Evolutionary conservation across 441 rosid species (phyloP).

Genomic region (Hura crepitans): DNA sequence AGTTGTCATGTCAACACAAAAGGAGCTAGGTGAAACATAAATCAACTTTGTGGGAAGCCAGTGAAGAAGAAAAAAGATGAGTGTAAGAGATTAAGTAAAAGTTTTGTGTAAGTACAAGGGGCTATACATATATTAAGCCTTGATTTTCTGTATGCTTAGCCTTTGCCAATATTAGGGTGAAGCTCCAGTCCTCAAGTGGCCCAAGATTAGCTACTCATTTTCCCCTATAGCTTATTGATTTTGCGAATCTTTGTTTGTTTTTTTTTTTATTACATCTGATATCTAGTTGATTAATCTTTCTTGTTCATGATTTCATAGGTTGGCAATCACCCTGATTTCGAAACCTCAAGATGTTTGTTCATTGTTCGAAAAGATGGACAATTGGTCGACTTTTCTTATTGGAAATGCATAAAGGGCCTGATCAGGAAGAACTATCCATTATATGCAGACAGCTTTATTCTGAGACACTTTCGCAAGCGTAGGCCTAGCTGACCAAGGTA

Average conservation of each 20-base stretch:
- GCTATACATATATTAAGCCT: too few species aligned
- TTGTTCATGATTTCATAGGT: slow-evolving; percentile 42
- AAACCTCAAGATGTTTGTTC: slow-evolving; percentile 72
- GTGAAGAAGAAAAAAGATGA: too few species aligned
- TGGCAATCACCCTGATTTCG: slow-evolving; percentile 77
- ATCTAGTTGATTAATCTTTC: slow-evolving; percentile 8
- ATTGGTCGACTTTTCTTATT: slow-evolving; percentile 75
- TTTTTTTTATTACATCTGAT: neutral
- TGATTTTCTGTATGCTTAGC: neutral
- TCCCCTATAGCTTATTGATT: neutral
- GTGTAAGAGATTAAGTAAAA: too few species aligned
- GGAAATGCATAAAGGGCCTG: slow-evolving; percentile 96
- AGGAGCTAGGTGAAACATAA: too few species aligned
- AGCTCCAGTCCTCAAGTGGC: too few species aligned
- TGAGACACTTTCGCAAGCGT: slow-evolving; percentile 68
- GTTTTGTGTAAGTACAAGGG: too few species aligned
- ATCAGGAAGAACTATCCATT: slow-evolving; percentile 86
- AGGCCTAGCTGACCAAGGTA: slow-evolving; percentile 39
- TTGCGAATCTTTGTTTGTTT: neutral
- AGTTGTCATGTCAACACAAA: too few species aligned
- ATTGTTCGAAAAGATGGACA: slow-evolving; percentile 77
- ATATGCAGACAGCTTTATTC: slow-evolving; percentile 84
- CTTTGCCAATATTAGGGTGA: neutral
- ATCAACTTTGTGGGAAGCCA: too few species aligned
- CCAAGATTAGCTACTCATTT: neutral